Evolutionary conservation across 225 moss, liverwort and hornwort genomes (phyloP).

Genomic region (Pleurozium schreberi): DNA sequence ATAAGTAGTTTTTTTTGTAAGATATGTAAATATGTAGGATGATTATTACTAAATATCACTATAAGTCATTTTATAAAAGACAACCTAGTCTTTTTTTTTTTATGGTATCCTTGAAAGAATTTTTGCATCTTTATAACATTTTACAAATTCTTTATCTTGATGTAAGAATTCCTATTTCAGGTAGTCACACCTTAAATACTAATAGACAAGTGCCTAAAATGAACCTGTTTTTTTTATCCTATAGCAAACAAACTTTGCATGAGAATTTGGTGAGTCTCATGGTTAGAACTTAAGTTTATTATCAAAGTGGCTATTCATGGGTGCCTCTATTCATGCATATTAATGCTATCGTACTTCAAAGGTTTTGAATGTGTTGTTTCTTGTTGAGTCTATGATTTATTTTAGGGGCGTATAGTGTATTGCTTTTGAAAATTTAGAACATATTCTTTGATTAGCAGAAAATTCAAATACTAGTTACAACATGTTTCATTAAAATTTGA

Average conservation of each 20-base stretch:
- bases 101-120: too few species aligned
- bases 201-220: background rate
- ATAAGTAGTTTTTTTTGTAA: too few species aligned
- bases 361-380: fast-evolving
- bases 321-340: background rate
- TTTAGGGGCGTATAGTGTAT: fast-evolving
- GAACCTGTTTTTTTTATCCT: too few species aligned
- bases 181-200: background rate
- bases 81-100: too few species aligned
- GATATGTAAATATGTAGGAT: too few species aligned
- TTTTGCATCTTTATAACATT: fast-evolving
- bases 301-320: background rate
- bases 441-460: background rate
- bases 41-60: too few species aligned
- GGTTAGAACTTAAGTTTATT: background rate
- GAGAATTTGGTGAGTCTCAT: too few species aligned
- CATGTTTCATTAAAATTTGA: background rate
- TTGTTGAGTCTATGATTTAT: background rate
- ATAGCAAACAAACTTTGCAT: background rate
- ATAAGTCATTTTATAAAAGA: too few species aligned
- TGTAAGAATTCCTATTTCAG: background rate
- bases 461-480: too few species aligned
- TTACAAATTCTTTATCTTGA: background rate
- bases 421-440: background rate
- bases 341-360: background rate